Conservation (phyloP, 1,284 basidiomycete species). For the Grifola frondosa region DNA sequence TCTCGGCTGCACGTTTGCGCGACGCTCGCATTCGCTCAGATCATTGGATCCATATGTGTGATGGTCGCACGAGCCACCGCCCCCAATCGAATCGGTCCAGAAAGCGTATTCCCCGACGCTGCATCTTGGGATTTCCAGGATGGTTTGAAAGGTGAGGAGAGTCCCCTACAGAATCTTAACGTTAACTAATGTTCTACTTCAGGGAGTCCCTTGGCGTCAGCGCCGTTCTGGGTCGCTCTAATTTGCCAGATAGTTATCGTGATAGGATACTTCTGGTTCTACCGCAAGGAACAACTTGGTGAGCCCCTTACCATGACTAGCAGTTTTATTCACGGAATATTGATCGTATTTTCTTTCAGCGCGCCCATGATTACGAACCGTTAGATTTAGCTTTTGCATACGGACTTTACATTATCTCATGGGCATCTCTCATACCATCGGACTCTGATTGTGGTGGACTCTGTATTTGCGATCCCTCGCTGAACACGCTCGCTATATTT, state of each 20-base stretch:
- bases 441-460: constrained; percentile 26
- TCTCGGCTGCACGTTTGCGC: constrained; percentile 92
- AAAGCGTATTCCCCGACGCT: constrained; percentile 88
- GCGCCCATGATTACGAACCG: constrained; percentile 40
- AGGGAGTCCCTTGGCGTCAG: constrained; percentile 75
- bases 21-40: constrained; percentile 84
- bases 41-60: constrained; percentile 79
- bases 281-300: constrained; percentile 84
- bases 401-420: constrained; percentile 29
- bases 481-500: constrained; percentile 30
- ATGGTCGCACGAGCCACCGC: constrained; percentile 87
- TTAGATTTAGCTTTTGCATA: constrained; percentile 25
- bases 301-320: constrained; percentile 23
- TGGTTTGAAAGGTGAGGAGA: constrained; percentile 51
- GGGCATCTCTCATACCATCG: constrained; percentile 24
- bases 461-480: constrained; percentile 31
- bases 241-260: constrained; percentile 81
- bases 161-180: neutral
- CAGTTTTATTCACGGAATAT: constrained; percentile 1
- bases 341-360: constrained; percentile 25
- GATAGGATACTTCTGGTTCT: constrained; percentile 93
- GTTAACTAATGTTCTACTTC: neutral
- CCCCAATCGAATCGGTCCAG: constrained; percentile 80
- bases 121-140: constrained; percentile 83
- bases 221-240: constrained; percentile 88